A percentile compares a stretch with the other conserved stretches of the same genome.
Evolutionary conservation across 495 filamentous ascomycete genomes (phyloP).

Genomic region (Daldinia childiae): DNA sequence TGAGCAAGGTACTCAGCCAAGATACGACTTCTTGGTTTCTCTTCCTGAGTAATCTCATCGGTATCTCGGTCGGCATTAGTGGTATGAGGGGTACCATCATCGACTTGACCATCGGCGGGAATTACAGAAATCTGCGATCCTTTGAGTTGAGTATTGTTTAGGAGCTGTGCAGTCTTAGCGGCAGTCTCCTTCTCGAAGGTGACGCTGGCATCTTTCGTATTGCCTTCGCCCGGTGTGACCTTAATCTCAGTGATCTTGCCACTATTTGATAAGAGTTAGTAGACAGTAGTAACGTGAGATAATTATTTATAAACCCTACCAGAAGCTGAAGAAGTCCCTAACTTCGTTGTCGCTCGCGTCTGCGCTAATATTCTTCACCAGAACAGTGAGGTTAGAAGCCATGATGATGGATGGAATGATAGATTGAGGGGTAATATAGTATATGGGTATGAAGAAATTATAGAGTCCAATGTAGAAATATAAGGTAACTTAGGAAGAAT

Average conservation of each 20-base stretch:
- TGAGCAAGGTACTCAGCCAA: constrained; percentile 95
- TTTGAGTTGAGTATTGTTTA: constrained; percentile 94
- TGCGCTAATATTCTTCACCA: constrained; percentile 82
- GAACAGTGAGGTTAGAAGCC: constrained; percentile 55
- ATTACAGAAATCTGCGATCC: constrained; percentile 80
- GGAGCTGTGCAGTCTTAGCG: constrained; percentile 93
- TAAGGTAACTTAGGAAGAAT: neutral
- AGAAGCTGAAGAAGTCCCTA: constrained; percentile 98
- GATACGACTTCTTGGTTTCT: constrained; percentile 93
- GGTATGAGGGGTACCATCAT: constrained; percentile 64
- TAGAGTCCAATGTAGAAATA: neutral
- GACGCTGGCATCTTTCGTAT: constrained; percentile 82
- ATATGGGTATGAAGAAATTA: neutral
- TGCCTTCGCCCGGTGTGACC: constrained; percentile 70
- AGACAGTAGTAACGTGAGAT: neutral
- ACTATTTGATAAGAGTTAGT: constrained; percentile 58
- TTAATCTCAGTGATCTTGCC: constrained; percentile 89
- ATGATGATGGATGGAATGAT: constrained; percentile 32
- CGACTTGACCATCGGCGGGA: constrained; percentile 69
- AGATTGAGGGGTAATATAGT: constrained; percentile 19
- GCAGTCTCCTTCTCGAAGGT: constrained; percentile 97
- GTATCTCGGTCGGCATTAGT: constrained; percentile 63
- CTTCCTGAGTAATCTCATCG: constrained; percentile 85
- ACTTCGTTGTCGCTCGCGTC: constrained; percentile 89
- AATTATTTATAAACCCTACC: constrained; percentile 62